Base-by-base conservation (phyloP, 2,329 filamentous ascomycete species). In the Exophiala phaeomuriformis region DNA sequence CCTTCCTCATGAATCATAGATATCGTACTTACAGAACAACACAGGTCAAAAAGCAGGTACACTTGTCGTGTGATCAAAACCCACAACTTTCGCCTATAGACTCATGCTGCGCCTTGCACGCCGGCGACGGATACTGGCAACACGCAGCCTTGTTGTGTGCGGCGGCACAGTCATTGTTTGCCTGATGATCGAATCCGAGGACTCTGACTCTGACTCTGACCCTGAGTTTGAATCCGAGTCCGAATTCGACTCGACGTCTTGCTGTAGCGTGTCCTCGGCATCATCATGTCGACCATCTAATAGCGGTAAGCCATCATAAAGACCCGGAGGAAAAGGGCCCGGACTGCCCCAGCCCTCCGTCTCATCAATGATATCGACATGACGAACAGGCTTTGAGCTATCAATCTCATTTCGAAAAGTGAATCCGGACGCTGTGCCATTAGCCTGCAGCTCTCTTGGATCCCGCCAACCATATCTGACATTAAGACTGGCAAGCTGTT, bases 401-500 rank as follows among this genome's bases (percentile, higher is more conserved):
- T 55, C 50, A 31, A 57, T 57, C 41, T 57, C 55, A n/a, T 60
- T 60, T 10, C 52, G 19, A 28, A 57, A 57, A 3, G 42, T 48
- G 10, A 55, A 45, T 7, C 51, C 42, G 9, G 33, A 6, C 3
- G 28, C 37, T 10, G 19, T 19, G 19, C 19, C 19, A 19, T 19
- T 19, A 19, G 19, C 19, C 19, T 19, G 19, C 19, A 19, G 19
- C 19, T 19, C 19, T 19, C 19, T 19, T 19, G 60, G 58, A 19
- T 56, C 59, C 36, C 53, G 50, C 50, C 53, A 60, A 12, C 61
- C 61, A 48, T 64, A 64, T 31, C 55, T 56, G 31, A 64, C 56
- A 32, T 47, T 59, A 35, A 57, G 35, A 31, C 58, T 49, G 3
- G 44, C 51, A n/a, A 64, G 42, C 29, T 55, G 49, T 32, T 60